Evolutionary conservation across 345 rosid genomes (phyloP), one percentile per base, ranked within the genome.

Genomic region (Populus simonii): DNA sequence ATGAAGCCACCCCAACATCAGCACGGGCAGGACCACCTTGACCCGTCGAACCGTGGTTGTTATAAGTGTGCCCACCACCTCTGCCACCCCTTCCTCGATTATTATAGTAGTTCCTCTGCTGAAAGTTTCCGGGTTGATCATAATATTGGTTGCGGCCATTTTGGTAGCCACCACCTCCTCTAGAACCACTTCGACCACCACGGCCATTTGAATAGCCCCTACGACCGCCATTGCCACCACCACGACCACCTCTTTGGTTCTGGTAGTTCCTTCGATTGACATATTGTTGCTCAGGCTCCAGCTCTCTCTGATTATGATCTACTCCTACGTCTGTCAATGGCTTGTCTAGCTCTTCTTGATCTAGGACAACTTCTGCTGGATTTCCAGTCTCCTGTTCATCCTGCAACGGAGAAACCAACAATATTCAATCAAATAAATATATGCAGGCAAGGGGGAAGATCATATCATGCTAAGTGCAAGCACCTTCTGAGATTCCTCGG

Each of bases 201-300:
- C 91, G 91, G 33, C 93, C 97, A 80, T 89, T 92, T 66, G 86
- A 78, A 71, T 89, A 86, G 47, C 93, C 95, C 69, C 92, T 86
- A 8, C 92, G 87, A 31, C 93, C 90, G 78, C 93, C 88, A 38
- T 88, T 87, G 63, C 89, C 74, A 67, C 92, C 85, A 43, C 92
- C 80, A n/a, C 90, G 86, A 74, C 90, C 90, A 41, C 91, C 92
- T 81, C 95, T 85, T 74, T 90, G 90, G 85, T 89, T 90, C 86
- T 86, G 96, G 78, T 86, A 82, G 71, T 84, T 66, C 70, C 98
- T 89, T 45, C 94, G 90, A 15, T 84, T 87, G 55, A n/a, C 71
- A 71, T 83, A 86, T 73, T 89, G 95, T 76, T 83, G 90, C 70
- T 88, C 87, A 3, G 68, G 27, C 10, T 90, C 91, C 18, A 67